Evolutionary conservation across 768 basidiomycete species (phyloP), one percentile per base, ranked within the genome.

Genomic region (Mrakia frigida): DNA sequence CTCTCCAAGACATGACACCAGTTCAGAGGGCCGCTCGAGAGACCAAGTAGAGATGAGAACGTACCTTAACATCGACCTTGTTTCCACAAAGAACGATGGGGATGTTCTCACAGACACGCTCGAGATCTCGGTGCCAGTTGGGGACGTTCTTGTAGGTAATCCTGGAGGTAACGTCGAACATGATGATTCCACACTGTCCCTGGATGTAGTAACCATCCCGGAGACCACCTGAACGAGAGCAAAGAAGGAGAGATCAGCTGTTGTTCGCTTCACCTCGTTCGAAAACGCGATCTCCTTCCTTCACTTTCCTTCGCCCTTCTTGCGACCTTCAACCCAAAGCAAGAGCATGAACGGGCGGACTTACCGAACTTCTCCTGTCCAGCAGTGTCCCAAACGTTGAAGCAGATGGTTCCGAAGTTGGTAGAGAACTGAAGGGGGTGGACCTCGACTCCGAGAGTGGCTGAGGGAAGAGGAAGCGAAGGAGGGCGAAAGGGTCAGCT

Each of bases 111-210:
- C 97, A 99, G 74, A 99, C 97, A 79, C 97, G 93, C 87, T 98
- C 97, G 81, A 94, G 91, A 85, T 99, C 97, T 83, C 97, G 92
- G 88, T 98, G 96, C 97, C 97, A 99, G 88, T 98, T 99, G 80
- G 97, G 97, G 46, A 99, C 97, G 84, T 98, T 98, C 88, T 98
- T 98, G 88, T 99, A 99, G 75, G 97, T 99, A 89, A 98, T 99
- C 82, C 97, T 90, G 74, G 97, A 97, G 77, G 97, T 98, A 79
- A 98, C 96, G 79, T 86, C 97, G 87, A 98, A 98, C 97, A 99
- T 98, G 89, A 99, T 98, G 87, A 99, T 98, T 81, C 97, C 97
- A 83, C 94, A 98, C 85, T 99, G 97, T 81, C 94, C 94, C 85
- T 95, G 93, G 83, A 94, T 93, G 85, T 93, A 93, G 85, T 93